Conservation (phyloP, 371 early-diverging fungal genomes). For the Mucor lusitanicus region DNA sequence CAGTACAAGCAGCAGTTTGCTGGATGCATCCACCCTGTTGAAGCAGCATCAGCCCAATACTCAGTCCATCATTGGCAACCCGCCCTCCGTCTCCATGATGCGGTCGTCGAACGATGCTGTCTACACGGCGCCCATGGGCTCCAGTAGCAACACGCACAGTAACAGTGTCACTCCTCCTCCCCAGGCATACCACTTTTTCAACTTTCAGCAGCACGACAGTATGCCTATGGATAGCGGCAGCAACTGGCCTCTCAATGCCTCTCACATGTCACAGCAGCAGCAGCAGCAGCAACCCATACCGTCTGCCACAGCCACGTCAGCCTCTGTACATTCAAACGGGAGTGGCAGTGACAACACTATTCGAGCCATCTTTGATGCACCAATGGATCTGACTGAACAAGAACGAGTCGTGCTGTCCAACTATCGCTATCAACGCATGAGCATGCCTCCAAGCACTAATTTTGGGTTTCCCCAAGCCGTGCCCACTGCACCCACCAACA, state of each 20-base stretch:
- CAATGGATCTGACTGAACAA: slow-evolving; percentile 20
- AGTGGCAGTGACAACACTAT: slow-evolving; percentile 22
- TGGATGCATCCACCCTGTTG: not conserved
- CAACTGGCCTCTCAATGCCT: not conserved
- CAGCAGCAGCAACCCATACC: slow-evolving; percentile 16
- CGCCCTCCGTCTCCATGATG: slow-evolving; percentile 11
- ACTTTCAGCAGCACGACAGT: slow-evolving; percentile 12
- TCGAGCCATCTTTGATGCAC: slow-evolving; percentile 48
- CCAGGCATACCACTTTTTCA: slow-evolving; percentile 14
- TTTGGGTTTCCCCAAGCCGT: slow-evolving; percentile 23
- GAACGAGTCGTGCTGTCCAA: slow-evolving; percentile 12
- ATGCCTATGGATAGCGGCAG: not conserved
- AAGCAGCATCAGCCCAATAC: not conserved
- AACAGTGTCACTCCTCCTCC: slow-evolving; percentile 5
- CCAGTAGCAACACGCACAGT: not conserved
- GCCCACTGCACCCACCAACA: slow-evolving; percentile 5
- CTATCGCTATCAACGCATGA: slow-evolving; percentile 25
- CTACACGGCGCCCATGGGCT: not conserved
- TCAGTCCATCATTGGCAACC: not conserved
- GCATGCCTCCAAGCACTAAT: slow-evolving; percentile 16
- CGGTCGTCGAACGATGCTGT: slow-evolving; percentile 3
- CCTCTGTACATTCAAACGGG: slow-evolving; percentile 28
- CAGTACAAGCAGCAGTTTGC: not conserved
- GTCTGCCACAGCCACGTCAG: slow-evolving; percentile 7
- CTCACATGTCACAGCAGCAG: slow-evolving; percentile 4